Evolutionary conservation across 2,329 filamentous ascomycete genomes (phyloP), one percentile per base, ranked within the genome.

Genomic region (Fusarium chuoi): DNA sequence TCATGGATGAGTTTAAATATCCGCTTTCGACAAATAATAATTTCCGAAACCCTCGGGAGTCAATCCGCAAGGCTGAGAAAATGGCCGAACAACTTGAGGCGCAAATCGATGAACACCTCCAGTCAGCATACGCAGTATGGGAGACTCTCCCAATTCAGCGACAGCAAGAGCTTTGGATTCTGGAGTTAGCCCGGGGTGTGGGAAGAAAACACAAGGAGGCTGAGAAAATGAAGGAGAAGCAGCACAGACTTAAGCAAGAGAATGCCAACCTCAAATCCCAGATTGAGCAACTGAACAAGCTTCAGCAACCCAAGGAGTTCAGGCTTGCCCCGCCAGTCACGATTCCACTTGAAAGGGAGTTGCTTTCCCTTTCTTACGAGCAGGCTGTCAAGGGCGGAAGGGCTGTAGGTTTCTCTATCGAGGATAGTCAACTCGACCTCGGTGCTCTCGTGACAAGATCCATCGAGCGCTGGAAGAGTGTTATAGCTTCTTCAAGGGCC

Each of bases 121-220:
- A 93, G n/a, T 89, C 91, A 20, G 91, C 94, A 1, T 97, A 91
- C 80, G 87, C 88, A 12, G 92, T 94, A 46, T 98, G 95, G 95
- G 89, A 89, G 58, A 85, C 85, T 4, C 85, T 96, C 33, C 83
- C 90, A 1, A 73, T 81, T 5, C 87, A 89, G 41, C 86, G 89
- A 28, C 87, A 88, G 59, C 85, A 85, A 33, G 89, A 91, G 72
- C 84, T 91, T 12, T 92, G 90, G 90, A 82, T 86, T 10, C 79
- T 92, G 41, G 89, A 91, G 78, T 82, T 92, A 44, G 90, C 90
- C 1, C 84, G 90, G n/a, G 85, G 86, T 36, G 84, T 91, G 4
- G 88, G 89, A 11, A 82, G 86, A 63, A 89, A 87, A 73, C 85
- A 89, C 68, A 89, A 89, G 62, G 87, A 90, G 63, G 81, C 86